Base-by-base conservation (phyloP, 1,284 basidiomycete species). In the Cutaneotrichosporon sp. region DNA sequence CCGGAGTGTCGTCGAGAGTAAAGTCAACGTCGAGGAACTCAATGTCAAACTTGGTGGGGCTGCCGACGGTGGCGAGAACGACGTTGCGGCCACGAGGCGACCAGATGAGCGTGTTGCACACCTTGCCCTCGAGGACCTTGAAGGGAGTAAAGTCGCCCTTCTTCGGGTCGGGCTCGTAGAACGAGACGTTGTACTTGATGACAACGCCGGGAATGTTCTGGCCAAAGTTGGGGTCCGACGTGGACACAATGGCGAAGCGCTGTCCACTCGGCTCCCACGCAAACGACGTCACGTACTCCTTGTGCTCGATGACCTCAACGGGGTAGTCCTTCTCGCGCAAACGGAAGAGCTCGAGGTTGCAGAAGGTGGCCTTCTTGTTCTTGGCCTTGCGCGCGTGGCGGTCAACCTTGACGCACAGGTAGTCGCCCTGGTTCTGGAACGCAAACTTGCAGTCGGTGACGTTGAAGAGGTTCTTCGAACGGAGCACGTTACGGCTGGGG, bases 11-110 rank as follows among this genome's bases (percentile, higher is more conserved):
- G 69, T 92, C 91, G 31, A 82, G 84, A 70, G 85, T 89, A 80
- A 96, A 97, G 82, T 99, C 97, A 59, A 98, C 86, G 81, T 99
- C 97, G 92, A 92, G 99, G 84, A 98, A 99, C 80, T 99, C 96
- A 47, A 99, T 86, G 80, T 99, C 97, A 38, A 91, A 99, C 84
- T 99, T 99, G 73, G 88, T 88, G 26, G 91, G 89, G 18, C 92
- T 96, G 52, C 95, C 97, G 62, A 99, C 90, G 51, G 96, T 98
- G 21, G 94, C 95, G 63, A 97, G 87, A 57, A 98, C 91, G 63
- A 97, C 90, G 82, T 98, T 93, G 60, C 97, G 89, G 60, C 97
- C 97, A 62, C 91, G 89, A 49, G 97, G 96, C 50, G 95, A 97
- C 97, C 97, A 99, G 66, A 92, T 89, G 73, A 99, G 90, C 32